Evolutionary conservation across 352 stramenopile genomes (phyloP).

Genomic region (Phytophthora lateralis): DNA sequence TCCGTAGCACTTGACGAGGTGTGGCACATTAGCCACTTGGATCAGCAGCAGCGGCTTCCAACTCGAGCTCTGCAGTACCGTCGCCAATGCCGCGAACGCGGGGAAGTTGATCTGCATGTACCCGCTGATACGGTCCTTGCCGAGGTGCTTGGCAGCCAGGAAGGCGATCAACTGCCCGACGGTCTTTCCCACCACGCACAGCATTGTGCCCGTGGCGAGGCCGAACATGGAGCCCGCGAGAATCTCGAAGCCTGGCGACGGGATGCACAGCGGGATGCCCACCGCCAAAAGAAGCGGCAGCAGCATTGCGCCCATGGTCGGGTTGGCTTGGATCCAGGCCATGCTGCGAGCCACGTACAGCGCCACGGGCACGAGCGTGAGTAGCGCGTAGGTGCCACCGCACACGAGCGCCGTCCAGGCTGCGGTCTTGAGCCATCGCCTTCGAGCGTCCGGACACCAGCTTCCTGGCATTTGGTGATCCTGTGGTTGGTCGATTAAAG

Average conservation of each 20-base stretch:
- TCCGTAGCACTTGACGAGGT: constrained; percentile 78
- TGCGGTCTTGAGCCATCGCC: constrained; percentile 36
- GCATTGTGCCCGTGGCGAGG: constrained; percentile 44
- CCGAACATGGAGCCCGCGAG: constrained; percentile 71
- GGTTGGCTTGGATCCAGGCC: constrained; percentile 58
- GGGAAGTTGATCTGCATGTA: constrained; percentile 72
- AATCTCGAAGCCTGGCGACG: constrained; percentile 70
- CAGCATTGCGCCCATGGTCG: constrained; percentile 47
- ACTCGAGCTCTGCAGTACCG: constrained; percentile 61
- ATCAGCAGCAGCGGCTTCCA: constrained; percentile 78
- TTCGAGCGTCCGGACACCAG: constrained; percentile 10
- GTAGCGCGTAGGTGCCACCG: constrained; percentile 23
- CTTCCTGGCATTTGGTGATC: constrained; percentile 12
- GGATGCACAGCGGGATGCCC: constrained; percentile 68
- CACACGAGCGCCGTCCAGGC: constrained; percentile 15
- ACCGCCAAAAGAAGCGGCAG: constrained; percentile 60
- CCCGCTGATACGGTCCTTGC: constrained; percentile 47
- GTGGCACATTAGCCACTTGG: constrained; percentile 74
- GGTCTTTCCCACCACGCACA: constrained; percentile 70
- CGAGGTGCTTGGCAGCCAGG: constrained; percentile 57
- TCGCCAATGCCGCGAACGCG: constrained; percentile 49
- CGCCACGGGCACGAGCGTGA: constrained; percentile 53
- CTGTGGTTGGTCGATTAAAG: constrained; percentile 17
- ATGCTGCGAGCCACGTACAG: constrained; percentile 33
- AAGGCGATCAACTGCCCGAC: constrained; percentile 70